Conservation (phyloP, 495 filamentous ascomycete species). For the Trichoderma reesei region DNA sequence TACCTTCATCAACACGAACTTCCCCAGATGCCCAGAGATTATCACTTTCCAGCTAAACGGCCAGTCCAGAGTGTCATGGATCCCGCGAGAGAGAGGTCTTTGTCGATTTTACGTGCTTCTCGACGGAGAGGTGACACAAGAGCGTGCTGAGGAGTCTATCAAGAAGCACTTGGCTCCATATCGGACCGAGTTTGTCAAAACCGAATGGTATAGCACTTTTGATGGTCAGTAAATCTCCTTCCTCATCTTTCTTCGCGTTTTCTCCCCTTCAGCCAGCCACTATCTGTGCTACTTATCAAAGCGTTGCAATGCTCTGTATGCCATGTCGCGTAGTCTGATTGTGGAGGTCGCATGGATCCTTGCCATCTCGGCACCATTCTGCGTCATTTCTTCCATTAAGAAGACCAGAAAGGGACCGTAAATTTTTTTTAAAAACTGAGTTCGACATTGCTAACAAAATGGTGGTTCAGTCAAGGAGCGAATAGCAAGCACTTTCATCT, state of each 20-base stretch:
- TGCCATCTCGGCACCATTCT: not conserved
- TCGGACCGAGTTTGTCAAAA: slow-evolving; percentile 17
- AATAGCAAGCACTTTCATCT: slow-evolving; percentile 19
- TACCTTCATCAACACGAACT: slow-evolving; percentile 21
- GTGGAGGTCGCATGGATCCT: not conserved
- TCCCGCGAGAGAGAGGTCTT: slow-evolving; percentile 20
- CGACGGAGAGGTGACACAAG: slow-evolving; percentile 19
- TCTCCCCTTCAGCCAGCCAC: not conserved
- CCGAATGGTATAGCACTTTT: slow-evolving; percentile 23
- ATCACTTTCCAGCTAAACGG: slow-evolving; percentile 22
- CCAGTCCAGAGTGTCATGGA: slow-evolving; percentile 22
- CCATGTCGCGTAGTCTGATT: not conserved
- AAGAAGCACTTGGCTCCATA: slow-evolving; percentile 20
- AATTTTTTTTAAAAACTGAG: not conserved
- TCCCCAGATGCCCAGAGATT: slow-evolving; percentile 20
- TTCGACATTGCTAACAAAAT: not conserved
- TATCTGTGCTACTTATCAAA: too few species aligned
- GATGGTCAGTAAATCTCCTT: slow-evolving; percentile 14
- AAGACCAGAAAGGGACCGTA: not conserved
- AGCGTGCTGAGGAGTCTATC: slow-evolving; percentile 18
- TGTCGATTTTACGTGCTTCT: slow-evolving; percentile 22
- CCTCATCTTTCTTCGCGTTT: not conserved
- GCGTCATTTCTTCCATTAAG: not conserved
- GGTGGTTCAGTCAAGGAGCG: slow-evolving; percentile 18
- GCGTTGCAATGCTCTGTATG: too few species aligned